These are phyloP conservation scores for Penicillium sumatraense DNA, from an alignment of 2,329 filamentous ascomycete species.

Conservation along the genomic window DNA sequence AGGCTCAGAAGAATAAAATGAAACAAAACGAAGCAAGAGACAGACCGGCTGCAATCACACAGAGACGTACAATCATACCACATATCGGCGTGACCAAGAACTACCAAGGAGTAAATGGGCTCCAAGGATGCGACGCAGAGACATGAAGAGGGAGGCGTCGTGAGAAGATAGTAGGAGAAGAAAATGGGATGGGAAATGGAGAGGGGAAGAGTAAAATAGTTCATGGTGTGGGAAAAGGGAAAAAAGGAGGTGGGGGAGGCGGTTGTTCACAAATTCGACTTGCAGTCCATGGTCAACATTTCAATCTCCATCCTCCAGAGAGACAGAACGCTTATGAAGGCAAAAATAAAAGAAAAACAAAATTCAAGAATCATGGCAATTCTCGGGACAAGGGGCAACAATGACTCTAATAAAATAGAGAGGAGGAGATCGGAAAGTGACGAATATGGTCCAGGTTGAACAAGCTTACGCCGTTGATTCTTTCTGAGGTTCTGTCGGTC, in stretches of 20 bases:
- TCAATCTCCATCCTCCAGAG: slow-evolving; percentile 1
- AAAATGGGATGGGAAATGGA: background rate
- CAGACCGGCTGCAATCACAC: slow-evolving; percentile 7
- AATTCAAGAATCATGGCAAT: background rate
- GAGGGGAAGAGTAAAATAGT: background rate
- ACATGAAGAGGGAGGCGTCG: background rate
- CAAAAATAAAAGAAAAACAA: no score
- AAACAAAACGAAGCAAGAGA: no score
- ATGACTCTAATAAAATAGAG: background rate
- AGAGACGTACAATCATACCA: slow-evolving; percentile 26
- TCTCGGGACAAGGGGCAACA: background rate
- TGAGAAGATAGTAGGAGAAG: background rate
- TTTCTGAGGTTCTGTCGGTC: slow-evolving; percentile 1
- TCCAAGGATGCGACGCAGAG: background rate
- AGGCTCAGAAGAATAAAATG: background rate
- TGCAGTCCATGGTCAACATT: background rate
- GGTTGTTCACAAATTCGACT: background rate
- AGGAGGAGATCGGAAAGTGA: background rate
- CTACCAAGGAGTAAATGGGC: slow-evolving; percentile 7
- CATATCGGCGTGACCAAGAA: slow-evolving; percentile 26
- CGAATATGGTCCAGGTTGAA: background rate
- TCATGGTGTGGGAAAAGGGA: background rate
- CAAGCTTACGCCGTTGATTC: slow-evolving; percentile 9
- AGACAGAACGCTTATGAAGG: background rate
- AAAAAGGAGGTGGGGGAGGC: background rate